phyloP scores from a whole-genome alignment of 768 basidiomycete species.

The Amanita rimosa region DNA sequence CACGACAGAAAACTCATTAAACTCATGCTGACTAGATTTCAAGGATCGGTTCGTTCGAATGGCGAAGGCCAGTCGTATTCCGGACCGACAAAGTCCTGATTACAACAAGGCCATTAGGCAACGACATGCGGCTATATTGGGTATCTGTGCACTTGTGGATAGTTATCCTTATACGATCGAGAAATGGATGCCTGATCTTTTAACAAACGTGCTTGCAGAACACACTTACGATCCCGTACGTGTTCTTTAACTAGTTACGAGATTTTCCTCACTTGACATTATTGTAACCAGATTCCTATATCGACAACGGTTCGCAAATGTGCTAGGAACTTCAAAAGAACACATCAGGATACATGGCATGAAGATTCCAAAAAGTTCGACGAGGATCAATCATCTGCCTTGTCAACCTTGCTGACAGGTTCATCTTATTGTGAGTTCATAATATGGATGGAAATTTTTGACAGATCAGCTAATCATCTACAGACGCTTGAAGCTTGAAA shows the following conservation, averaged over 20 bases:
- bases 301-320: constrained; percentile 76
- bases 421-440: constrained; percentile 64
- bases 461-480: constrained; percentile 2
- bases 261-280: constrained; percentile 9
- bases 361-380: constrained; percentile 81
- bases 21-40: neutral
- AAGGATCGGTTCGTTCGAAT: constrained; percentile 76
- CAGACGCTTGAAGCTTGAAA: constrained; percentile 17
- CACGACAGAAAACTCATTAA: neutral
- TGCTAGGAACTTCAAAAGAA: constrained; percentile 71
- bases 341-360: constrained; percentile 84
- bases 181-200: constrained; percentile 81
- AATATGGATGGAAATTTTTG: constrained; percentile 4
- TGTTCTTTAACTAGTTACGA: constrained; percentile 4
- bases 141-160: constrained; percentile 87
- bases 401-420: constrained; percentile 78
- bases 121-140: constrained; percentile 85
- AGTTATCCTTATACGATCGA: constrained; percentile 96
- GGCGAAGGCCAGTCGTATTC: constrained; percentile 56
- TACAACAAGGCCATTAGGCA: constrained; percentile 68
- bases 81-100: constrained; percentile 44
- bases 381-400: constrained; percentile 71
- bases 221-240: constrained; percentile 79
- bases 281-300: constrained; percentile 55
- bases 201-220: constrained; percentile 69